A percentile compares a stretch with the other conserved stretches of the same genome.
Evolutionary conservation across 2,329 filamentous ascomycete species (phyloP).

Genomic region (Aureobasidium sp.): DNA sequence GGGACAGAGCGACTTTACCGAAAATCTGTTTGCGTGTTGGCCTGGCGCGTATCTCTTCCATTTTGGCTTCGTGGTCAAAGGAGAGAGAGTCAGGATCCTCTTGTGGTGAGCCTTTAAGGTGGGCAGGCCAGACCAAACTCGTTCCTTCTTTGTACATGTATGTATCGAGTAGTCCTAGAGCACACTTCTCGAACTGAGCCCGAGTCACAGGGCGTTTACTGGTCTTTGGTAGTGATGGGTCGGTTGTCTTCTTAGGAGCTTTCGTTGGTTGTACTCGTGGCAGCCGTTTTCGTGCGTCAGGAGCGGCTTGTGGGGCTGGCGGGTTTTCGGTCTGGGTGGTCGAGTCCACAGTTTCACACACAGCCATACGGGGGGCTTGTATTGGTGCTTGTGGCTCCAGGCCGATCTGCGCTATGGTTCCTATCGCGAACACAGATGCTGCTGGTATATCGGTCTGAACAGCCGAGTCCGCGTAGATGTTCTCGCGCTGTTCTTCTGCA

Average conservation of each 20-base stretch:
- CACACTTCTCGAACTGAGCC: background rate
- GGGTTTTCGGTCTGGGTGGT: background rate
- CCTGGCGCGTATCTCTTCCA: conserved; percentile 35
- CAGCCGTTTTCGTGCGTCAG: too few species aligned
- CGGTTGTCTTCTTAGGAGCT: background rate
- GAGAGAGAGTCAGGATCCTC: background rate
- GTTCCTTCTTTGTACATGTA: background rate
- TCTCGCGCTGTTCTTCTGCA: background rate
- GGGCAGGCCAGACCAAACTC: background rate
- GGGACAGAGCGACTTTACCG: conserved; percentile 17
- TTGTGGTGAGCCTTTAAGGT: background rate
- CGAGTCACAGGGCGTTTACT: background rate
- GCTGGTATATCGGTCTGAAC: background rate
- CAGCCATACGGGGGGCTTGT: background rate
- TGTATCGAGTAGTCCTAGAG: background rate
- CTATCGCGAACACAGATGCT: background rate
- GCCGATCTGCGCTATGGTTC: background rate
- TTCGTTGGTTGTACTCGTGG: background rate
- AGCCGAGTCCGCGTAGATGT: background rate
- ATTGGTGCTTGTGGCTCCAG: background rate
- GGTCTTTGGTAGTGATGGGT: too few species aligned
- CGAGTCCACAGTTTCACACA: background rate
- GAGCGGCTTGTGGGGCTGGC: background rate
- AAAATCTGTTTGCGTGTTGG: conserved; percentile 30
- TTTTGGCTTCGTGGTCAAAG: background rate